Base-by-base conservation (phyloP, 495 filamentous ascomycete species). In the Tuber indicum region DNA sequence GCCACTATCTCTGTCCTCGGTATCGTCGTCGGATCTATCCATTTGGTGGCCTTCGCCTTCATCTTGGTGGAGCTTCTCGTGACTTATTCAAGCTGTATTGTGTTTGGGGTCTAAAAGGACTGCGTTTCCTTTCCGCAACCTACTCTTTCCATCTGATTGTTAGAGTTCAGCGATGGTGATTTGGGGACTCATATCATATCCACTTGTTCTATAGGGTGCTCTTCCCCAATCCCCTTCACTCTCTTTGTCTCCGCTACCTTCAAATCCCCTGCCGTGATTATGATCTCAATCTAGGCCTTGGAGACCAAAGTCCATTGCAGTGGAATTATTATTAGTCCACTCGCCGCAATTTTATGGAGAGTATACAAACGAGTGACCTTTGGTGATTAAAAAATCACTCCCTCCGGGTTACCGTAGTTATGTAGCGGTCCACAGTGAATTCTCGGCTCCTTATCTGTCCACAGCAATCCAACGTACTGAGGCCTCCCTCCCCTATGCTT, bases 31-130 rank as follows among this genome's bases (percentile, higher is more conserved):
- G 45, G 45, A 12, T 46, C 14, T 14, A 46, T 46, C 45, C 45
- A 46, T 46, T 46, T 46, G 45, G 45, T 12, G 14, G 1, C 82
- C 84, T 2, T 86, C 14, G 44, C 83, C 84, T 14, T 14, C 14
- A 73, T 83, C 80, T 26, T 84, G 85, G 47, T 89, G 86, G 12
- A 94, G 86, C 0, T 88, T 90, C 41, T 91, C 87, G 72, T 95
- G 87, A 77, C 90, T 94, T 23, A 98, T 88, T 71, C 88, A 88
- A 8, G 92, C 87, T 17, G 94, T 94, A 62, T 89, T 86, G 83
- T 98, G 98, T 82, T 93, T 89, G 52, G 93, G 91, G 12, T 94
- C 95, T 0, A 94, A 88, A n/a, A 84, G 84, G 73, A 87, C 85
- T 42, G 86, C 86, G 17, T 93, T 90, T 74, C 88, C 87, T 83